phyloP scores from a whole-genome alignment of 139 green algal genomes.

The Coccomyxa sp. region DNA sequence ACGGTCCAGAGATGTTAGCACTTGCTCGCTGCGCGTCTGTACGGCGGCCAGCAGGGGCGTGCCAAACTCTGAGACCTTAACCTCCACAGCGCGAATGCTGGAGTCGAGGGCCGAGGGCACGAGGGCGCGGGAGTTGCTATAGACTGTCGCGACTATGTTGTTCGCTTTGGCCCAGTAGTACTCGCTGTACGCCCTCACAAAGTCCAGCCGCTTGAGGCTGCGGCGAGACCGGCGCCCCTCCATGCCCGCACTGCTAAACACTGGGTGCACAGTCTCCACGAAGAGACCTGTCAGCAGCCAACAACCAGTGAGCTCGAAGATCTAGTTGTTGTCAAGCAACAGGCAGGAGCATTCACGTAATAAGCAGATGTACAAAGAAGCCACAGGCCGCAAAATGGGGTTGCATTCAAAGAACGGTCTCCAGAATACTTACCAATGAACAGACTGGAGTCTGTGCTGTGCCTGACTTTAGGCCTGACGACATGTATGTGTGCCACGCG shows the following conservation, averaged over 20 bases:
- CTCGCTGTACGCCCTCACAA: slow-evolving; percentile 12
- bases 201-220: slow-evolving; percentile 13
- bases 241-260: neutral
- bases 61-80: neutral
- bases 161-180: neutral
- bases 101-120: slow-evolving; percentile 7
- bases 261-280: neutral
- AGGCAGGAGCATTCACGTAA: neutral
- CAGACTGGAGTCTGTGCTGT: neutral
- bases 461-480: neutral
- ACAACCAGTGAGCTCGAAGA: neutral
- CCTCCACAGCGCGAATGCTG: slow-evolving; percentile 13
- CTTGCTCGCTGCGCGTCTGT: neutral
- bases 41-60: slow-evolving; percentile 9
- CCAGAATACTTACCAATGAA: neutral
- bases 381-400: neutral
- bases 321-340: neutral
- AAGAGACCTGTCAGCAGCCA: neutral
- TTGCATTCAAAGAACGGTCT: neutral
- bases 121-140: neutral
- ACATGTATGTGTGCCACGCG: neutral
- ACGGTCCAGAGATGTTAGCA: neutral
- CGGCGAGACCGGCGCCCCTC: neutral
- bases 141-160: slow-evolving; percentile 1
- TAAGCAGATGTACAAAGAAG: neutral